Evolutionary conservation across 2,329 filamentous ascomycete species (phyloP), one percentile per base, ranked within the genome.

Genomic region (Exophiala aquamarina): DNA sequence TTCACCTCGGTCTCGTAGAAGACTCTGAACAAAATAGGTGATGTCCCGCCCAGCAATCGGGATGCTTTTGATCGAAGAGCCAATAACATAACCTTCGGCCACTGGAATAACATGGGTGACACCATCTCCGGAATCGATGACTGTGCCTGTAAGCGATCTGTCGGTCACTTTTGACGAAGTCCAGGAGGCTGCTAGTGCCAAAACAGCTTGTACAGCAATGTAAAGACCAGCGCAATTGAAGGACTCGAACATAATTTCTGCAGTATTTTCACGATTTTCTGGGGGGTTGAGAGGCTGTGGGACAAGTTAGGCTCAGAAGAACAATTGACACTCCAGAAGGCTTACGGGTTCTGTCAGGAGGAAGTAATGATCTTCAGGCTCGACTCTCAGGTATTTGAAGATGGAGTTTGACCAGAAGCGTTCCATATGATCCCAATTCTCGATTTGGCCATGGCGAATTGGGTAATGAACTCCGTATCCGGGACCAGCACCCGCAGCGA

Each of bases 361-460:
- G 71, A 98, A 98, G 76, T 95, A 91, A 71, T 98, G 93, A 67
- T 98, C 93, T 73, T 98, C 93, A 21, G 93, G 93, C 73, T 98
- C 93, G 59, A 98, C 93, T 62, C 93, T 84, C 43, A 98, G 81
- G 66, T 98, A 98, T 70, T 98, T 98, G 82, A 98, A 98, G 73
- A 98, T 98, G 55, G 93, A 98, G 75, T 97, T 97, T 59, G 94
- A 97, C 93, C 93, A 98, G 75, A 97, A 98, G 55, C 93, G 86
- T 71, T 98, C 93, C 93, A 98, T 98, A 64, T 96, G 89, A 72
- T 98, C 93, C 93, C 93, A 98, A 68, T 98, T 97, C 75, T 98
- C 93, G 70, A 98, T 89, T 75, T 98, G 93, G 39, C 93, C 93
- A 66, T 98, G 93, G 57, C 93, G 84, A 63, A 98, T 97, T 48